Conservation (phyloP, 192 early-diverging fungal species). For the Backusella tarrabulga region DNA sequence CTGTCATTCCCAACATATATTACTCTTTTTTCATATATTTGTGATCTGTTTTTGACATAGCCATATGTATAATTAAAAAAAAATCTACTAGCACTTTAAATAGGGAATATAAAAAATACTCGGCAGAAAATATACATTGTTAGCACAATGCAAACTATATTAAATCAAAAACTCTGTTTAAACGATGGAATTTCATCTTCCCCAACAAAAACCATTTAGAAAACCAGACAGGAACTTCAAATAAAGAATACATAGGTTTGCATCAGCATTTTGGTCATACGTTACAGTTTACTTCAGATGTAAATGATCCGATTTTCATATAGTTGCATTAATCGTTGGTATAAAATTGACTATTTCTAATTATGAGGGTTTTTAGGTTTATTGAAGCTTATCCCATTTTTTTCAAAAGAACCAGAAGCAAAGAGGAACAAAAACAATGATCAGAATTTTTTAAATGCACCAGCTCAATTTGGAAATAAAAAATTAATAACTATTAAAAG, state of each 20-base stretch:
- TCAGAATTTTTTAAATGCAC: neutral
- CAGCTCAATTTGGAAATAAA: neutral
- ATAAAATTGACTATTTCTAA: neutral
- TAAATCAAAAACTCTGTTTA: neutral
- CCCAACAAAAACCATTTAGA: no score
- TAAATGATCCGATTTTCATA: neutral
- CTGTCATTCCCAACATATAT: no score
- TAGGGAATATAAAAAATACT: no score
- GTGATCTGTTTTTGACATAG: neutral
- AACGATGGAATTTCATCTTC: neutral
- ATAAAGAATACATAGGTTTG: neutral
- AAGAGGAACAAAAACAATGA: neutral
- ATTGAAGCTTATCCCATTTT: neutral
- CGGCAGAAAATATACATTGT: neutral
- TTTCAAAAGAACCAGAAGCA: neutral
- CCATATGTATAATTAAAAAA: neutral
- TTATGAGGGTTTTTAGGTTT: neutral
- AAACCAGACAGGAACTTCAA: neutral
- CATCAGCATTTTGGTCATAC: neutral
- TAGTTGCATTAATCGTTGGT: neutral
- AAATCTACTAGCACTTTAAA: no score
- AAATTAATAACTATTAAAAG: neutral
- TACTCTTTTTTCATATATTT: neutral
- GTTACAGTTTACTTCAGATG: neutral
- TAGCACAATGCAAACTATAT: neutral